Conservation (phyloP, 2,329 filamentous ascomycete species). For the Colletotrichum sp. region DNA sequence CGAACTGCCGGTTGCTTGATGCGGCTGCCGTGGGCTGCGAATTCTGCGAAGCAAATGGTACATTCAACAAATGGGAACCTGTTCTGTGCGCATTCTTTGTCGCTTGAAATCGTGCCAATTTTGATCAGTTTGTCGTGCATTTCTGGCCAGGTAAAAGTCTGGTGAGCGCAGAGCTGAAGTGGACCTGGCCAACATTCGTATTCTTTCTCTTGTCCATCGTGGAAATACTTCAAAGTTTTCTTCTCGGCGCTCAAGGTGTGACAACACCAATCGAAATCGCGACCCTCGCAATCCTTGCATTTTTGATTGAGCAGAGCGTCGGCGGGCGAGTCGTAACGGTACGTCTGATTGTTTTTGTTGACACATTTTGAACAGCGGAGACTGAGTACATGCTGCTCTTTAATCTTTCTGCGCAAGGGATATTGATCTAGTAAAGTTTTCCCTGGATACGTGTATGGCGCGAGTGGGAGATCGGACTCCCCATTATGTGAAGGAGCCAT, state of each 20-base stretch:
- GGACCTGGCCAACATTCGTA: not conserved
- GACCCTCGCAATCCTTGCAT: not conserved
- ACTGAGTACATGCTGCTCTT: not conserved
- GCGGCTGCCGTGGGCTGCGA: not conserved
- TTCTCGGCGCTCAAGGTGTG: too few relatives aligned
- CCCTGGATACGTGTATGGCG: not conserved
- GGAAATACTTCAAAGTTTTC: too few relatives aligned
- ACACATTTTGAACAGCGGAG: not conserved
- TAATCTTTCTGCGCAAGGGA: not conserved
- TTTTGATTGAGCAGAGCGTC: not conserved
- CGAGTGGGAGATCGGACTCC: not conserved
- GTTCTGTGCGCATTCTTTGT: not conserved
- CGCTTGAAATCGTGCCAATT: not conserved
- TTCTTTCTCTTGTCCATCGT: too few relatives aligned
- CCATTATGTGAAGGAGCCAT: too few relatives aligned
- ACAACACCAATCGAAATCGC: too few relatives aligned
- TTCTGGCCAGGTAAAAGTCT: not conserved
- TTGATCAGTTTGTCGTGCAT: not conserved
- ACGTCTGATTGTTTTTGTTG: not conserved
- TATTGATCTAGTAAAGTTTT: not conserved
- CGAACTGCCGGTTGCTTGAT: not conserved
- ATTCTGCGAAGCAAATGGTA: not conserved
- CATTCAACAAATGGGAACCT: not conserved
- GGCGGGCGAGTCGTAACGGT: not conserved
- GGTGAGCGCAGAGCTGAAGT: not conserved